Conservation (phyloP, 352 stramenopile genomes). For the Phytophthora ramorum region DNA sequence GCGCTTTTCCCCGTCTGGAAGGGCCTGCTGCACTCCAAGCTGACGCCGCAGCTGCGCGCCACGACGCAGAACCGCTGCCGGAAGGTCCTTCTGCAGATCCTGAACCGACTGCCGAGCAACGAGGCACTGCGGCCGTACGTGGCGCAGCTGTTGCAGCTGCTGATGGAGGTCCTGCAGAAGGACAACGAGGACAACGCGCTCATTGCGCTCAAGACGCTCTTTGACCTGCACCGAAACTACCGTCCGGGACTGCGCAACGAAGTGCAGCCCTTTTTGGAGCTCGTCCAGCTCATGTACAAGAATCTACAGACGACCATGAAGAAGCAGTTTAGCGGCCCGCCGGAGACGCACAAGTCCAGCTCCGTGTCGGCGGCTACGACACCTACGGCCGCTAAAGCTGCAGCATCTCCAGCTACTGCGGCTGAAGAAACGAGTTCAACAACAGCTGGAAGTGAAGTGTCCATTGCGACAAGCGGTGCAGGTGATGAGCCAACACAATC, state of each 20-base stretch:
- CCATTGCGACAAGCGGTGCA: constrained; percentile 3
- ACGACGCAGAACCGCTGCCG: constrained; percentile 90
- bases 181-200: constrained; percentile 98
- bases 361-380: constrained; percentile 28
- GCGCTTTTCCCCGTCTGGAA: constrained; percentile 92
- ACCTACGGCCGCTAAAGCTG: constrained; percentile 26
- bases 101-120: constrained; percentile 95
- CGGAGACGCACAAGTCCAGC: constrained; percentile 42
- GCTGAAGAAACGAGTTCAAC: constrained; percentile 18
- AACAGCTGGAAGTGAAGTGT: constrained; percentile 8
- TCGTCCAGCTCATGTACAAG: constrained; percentile 93
- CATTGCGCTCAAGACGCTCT: constrained; percentile 95
- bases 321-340: constrained; percentile 82
- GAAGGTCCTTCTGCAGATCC: constrained; percentile 94
- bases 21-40: constrained; percentile 76
- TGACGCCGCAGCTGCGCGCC: constrained; percentile 77
- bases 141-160: constrained; percentile 89
- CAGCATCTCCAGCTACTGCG: constrained; percentile 12
- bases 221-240: constrained; percentile 98
- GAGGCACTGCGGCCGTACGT: constrained; percentile 95
- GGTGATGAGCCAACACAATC: constrained; percentile 12
- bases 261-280: constrained; percentile 90
- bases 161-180: constrained; percentile 93
- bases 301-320: constrained; percentile 84
- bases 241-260: constrained; percentile 89